A percentile compares a stretch with the other conserved stretches of the same genome.
Evolutionary conservation across 23 red algal genomes (phyloP).

Genomic region (Gracilaria domingensis): DNA sequence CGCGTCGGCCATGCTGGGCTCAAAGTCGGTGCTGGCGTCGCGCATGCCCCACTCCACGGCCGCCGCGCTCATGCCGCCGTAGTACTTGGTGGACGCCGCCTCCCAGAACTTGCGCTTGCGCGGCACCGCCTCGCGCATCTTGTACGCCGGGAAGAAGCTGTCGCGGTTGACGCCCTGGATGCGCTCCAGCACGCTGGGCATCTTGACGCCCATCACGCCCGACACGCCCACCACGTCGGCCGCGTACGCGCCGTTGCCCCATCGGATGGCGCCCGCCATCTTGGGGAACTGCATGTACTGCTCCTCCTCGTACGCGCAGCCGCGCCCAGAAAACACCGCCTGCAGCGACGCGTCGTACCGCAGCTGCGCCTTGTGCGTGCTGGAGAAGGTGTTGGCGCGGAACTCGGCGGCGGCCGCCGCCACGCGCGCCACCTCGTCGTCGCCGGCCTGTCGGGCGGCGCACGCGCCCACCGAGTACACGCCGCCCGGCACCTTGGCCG

Average conservation of each 20-base stretch:
- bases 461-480: constrained; percentile 45
- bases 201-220: constrained; percentile 16
- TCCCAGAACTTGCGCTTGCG: constrained; percentile 43
- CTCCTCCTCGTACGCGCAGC: constrained; percentile 69
- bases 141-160: constrained; percentile 46
- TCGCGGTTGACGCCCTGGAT: constrained; percentile 45
- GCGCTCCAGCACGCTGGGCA: constrained; percentile 21
- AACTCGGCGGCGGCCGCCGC: constrained; percentile 12
- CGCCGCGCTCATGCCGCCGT: constrained; percentile 54
- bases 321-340: constrained; percentile 17
- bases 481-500: constrained; percentile 21
- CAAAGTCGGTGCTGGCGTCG: background rate
- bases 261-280: constrained; percentile 67
- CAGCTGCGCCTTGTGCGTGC: constrained; percentile 55
- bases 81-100: constrained; percentile 30
- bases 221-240: constrained; percentile 21
- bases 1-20: background rate
- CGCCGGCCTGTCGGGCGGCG: constrained; percentile 37
- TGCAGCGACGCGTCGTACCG: constrained; percentile 60
- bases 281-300: constrained; percentile 57
- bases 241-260: constrained; percentile 47
- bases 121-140: constrained; percentile 35
- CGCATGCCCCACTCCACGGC: constrained; percentile 30
- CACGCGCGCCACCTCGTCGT: constrained; percentile 57
- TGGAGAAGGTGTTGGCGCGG: constrained; percentile 26